phyloP scores from a whole-genome alignment of 768 basidiomycete species.

The Ramaria rubella region DNA sequence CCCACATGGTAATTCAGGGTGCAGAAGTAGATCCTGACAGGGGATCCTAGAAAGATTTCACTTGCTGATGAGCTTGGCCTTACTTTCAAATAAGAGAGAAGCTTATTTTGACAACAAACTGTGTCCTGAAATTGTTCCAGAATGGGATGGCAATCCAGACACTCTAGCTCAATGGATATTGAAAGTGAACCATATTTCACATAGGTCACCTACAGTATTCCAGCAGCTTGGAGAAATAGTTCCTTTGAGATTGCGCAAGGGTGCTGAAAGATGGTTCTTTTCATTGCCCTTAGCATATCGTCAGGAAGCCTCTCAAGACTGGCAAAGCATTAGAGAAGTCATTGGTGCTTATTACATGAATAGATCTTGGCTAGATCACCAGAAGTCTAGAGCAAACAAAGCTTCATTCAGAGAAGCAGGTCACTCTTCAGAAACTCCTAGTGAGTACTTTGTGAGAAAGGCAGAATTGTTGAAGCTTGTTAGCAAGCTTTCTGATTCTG shows the following conservation, averaged over 20 bases:
- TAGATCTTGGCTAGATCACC: constrained; percentile 24
- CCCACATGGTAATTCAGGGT: background rate
- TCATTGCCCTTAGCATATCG: constrained; percentile 13
- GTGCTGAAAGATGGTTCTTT: constrained; percentile 30
- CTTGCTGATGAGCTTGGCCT: background rate
- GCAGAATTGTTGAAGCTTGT: constrained; percentile 17
- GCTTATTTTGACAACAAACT: constrained; percentile 29
- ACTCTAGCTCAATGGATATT: constrained; percentile 25
- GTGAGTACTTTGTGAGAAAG: constrained; percentile 31
- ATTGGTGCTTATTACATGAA: constrained; percentile 31
- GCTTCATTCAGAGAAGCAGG: constrained; percentile 24
- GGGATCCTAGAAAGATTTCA: background rate
- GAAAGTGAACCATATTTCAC: constrained; percentile 22
- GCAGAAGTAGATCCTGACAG: background rate
- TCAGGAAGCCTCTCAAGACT: constrained; percentile 19
- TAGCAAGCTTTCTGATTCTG: constrained; percentile 19
- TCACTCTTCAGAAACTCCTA: constrained; percentile 24
- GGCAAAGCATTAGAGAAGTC: constrained; percentile 22
- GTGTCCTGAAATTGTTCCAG: constrained; percentile 25
- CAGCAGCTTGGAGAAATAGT: constrained; percentile 26
- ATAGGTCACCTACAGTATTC: constrained; percentile 17
- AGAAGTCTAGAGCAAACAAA: constrained; percentile 21
- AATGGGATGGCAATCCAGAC: constrained; percentile 28
- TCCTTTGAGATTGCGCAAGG: constrained; percentile 18
- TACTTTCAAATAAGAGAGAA: background rate